phyloP scores from a whole-genome alignment of 1,284 basidiomycete species.

The Vanrija pseudolonga region DNA sequence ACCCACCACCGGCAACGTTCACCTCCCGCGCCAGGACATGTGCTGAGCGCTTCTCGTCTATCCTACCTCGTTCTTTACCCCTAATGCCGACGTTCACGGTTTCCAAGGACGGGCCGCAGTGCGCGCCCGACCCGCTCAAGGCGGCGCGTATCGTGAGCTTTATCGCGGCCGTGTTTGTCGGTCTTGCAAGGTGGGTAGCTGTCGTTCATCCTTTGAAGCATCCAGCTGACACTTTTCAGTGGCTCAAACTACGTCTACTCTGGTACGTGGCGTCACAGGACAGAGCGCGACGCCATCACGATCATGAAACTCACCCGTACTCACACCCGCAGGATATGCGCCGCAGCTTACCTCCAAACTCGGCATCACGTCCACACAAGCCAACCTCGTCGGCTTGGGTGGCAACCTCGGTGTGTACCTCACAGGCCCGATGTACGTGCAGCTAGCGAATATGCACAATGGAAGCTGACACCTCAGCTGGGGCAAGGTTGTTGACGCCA shows the following conservation, averaged over 20 bases:
- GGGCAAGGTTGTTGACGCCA: slow-evolving; percentile 64
- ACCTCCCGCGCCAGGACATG: no score
- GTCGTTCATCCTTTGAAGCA: no score
- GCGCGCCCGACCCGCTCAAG: no score
- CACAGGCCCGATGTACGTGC: slow-evolving; percentile 27
- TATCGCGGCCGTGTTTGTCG: slow-evolving; percentile 12
- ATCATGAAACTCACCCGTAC: background rate
- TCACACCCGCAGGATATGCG: slow-evolving; percentile 69
- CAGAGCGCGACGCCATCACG: background rate
- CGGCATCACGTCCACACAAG: slow-evolving; percentile 66
- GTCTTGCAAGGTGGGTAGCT: slow-evolving; percentile 15
- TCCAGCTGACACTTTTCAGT: background rate
- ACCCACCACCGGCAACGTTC: no score
- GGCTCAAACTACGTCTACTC: slow-evolving; percentile 65
- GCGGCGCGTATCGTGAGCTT: background rate
- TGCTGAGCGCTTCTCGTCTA: no score
- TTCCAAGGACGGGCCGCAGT: no score
- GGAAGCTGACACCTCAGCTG: slow-evolving; percentile 53
- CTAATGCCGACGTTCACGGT: no score
- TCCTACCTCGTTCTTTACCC: no score
- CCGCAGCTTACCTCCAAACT: slow-evolving; percentile 70
- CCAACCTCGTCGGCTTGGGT: slow-evolving; percentile 63
- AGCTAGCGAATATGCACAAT: no score
- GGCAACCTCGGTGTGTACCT: slow-evolving; percentile 48
- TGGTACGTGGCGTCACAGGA: slow-evolving; percentile 2